These are phyloP conservation scores for Ogataea hybrid DNA, from an alignment of 1,139 yeast genomes.

Conservation along the genomic window DNA sequence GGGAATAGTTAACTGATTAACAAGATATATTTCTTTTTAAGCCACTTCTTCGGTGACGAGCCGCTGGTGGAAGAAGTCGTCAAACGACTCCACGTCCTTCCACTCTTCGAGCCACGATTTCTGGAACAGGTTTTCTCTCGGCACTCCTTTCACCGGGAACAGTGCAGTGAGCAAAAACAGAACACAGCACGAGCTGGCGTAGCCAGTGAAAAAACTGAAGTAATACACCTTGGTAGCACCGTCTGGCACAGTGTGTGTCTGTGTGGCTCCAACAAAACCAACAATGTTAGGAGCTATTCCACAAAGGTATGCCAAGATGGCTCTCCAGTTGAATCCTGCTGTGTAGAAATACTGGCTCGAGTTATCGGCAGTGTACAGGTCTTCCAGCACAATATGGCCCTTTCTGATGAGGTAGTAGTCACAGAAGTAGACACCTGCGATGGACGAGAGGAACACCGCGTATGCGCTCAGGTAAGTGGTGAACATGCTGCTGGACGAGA, in stretches of 20 bases:
- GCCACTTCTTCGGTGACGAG: conserved; percentile 1
- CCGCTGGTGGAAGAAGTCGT: conserved; percentile 28
- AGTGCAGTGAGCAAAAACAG: conserved; percentile 50
- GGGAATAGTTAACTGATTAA: conserved; percentile 14
- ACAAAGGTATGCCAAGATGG: conserved; percentile 64
- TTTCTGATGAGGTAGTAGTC: conserved; percentile 79
- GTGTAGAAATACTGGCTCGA: conserved; percentile 57
- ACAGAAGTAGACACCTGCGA: conserved; percentile 78
- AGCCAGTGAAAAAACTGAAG: conserved; percentile 75
- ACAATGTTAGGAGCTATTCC: conserved; percentile 82
- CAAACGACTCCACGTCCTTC: conserved; percentile 63
- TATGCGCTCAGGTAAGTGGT: conserved; percentile 84
- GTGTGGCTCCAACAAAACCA: conserved; percentile 74
- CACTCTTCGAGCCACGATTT: conserved; percentile 65
- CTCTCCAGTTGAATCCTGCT: conserved; percentile 80
- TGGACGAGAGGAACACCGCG: conserved; percentile 80
- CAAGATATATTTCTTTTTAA: conserved; percentile 1
- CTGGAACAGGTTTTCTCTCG: conserved; percentile 42
- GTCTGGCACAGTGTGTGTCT: conserved; percentile 55
- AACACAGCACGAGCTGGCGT: conserved; percentile 50
- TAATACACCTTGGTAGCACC: conserved; percentile 77
- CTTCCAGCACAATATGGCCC: conserved; percentile 64
- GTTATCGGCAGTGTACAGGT: conserved; percentile 51
- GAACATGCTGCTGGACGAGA: conserved; percentile 70
- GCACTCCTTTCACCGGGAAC: conserved; percentile 54